Percentiles rank a stretch among this genome's conserved stretches.
These are phyloP conservation scores for Diospyros kaki DNA, from an alignment of 148 eudicot genomes.

Conservation along the genomic window DNA sequence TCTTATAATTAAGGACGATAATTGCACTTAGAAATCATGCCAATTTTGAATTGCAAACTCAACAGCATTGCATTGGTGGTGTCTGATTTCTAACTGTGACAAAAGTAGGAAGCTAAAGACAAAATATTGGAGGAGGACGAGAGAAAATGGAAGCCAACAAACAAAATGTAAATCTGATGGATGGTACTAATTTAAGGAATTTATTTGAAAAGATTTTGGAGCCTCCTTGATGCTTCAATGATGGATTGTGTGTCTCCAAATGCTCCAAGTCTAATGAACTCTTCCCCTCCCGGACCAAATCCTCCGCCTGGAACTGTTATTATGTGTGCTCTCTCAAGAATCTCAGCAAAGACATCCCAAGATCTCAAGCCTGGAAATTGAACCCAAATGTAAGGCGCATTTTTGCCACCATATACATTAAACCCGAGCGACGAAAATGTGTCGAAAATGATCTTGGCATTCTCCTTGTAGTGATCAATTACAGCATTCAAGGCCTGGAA, in stretches of 20 bases:
- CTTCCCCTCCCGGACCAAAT: slow-evolving; percentile 37
- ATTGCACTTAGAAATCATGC: too few relatives aligned
- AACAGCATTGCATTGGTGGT: too few relatives aligned
- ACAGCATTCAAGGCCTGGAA: slow-evolving; percentile 27
- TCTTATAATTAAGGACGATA: too few relatives aligned
- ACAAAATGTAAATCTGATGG: too few relatives aligned
- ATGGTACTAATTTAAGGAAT: too few relatives aligned
- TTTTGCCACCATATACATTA: slow-evolving; percentile 36
- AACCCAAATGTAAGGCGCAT: slow-evolving; percentile 51
- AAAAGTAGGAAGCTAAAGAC: too few relatives aligned
- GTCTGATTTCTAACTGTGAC: too few relatives aligned
- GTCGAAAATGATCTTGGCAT: slow-evolving; percentile 28
- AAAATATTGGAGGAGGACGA: too few relatives aligned
- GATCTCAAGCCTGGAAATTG: slow-evolving; percentile 40
- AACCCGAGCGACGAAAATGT: slow-evolving; percentile 24
- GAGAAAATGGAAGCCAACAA: too few relatives aligned
- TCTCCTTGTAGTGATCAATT: slow-evolving; percentile 29
- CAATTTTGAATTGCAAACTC: too few relatives aligned
- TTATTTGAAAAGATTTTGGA: slow-evolving; percentile 25
- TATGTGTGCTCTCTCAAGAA: slow-evolving; percentile 37
- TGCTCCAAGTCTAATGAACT: slow-evolving; percentile 39
- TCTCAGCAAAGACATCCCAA: slow-evolving; percentile 36
- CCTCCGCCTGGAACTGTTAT: slow-evolving; percentile 40
- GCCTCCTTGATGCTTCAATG: slow-evolving; percentile 27
- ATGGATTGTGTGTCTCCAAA: slow-evolving; percentile 31